These are phyloP conservation scores for Scheffersomyces lignosus DNA, from an alignment of 805 yeast genomes.

Conservation along the genomic window DNA sequence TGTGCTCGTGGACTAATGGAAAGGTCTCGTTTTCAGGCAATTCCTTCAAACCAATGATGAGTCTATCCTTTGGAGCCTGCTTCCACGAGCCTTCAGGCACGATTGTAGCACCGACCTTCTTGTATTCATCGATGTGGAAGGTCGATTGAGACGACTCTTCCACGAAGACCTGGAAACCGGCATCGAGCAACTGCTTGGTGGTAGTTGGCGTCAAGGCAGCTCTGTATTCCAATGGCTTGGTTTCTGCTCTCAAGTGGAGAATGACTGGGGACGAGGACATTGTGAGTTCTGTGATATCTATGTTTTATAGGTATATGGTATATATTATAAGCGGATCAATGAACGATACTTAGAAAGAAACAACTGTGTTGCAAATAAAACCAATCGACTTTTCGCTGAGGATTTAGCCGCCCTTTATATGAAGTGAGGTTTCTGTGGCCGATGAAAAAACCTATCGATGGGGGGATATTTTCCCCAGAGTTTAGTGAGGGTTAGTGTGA, in stretches of 20 bases:
- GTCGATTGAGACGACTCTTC: constrained; percentile 86
- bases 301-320: too few species aligned
- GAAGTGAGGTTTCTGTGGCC: too few species aligned
- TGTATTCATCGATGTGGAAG: constrained; percentile 75
- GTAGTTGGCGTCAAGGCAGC: constrained; percentile 95
- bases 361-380: too few species aligned
- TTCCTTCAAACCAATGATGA: constrained; percentile 92
- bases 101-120: constrained; percentile 75
- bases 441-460: too few species aligned
- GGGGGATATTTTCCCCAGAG: too few species aligned
- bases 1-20: constrained; percentile 94
- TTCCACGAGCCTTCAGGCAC: constrained; percentile 96
- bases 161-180: constrained; percentile 86
- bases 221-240: constrained; percentile 95
- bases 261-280: constrained; percentile 44
- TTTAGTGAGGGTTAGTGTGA: too few species aligned
- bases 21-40: constrained; percentile 85
- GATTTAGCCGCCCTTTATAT: too few species aligned
- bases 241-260: constrained; percentile 92
- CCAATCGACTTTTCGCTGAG: too few species aligned
- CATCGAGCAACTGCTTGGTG: constrained; percentile 75
- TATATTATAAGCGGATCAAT: too few species aligned
- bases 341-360: too few species aligned
- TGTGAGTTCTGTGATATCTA: background rate
- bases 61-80: constrained; percentile 83